A percentile compares a stretch with the other conserved stretches of the same genome.
Conservation (phyloP, 1,284 basidiomycete genomes). For the Papiliotrema laurentii region DNA sequence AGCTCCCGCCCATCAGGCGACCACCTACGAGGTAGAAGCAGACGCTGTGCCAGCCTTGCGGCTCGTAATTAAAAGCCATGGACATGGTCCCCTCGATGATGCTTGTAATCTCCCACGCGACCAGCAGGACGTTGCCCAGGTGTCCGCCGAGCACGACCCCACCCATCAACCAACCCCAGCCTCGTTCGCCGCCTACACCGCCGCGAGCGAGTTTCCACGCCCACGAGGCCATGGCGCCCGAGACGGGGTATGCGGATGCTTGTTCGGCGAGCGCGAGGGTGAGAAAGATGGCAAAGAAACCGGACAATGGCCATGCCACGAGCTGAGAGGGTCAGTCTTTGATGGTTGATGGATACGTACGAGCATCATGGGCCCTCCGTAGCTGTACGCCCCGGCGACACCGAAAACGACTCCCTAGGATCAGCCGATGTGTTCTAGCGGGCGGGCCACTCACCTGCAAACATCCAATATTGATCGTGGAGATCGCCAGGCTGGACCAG, state of each 20-base stretch:
- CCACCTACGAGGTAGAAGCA: conserved; percentile 39
- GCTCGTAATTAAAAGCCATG: conserved; percentile 30
- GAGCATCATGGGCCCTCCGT: conserved; percentile 45
- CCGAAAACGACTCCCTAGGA: conserved; percentile 42
- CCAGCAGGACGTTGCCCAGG: conserved; percentile 40
- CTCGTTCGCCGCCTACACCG: conserved; percentile 42
- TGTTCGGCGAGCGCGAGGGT: conserved; percentile 41
- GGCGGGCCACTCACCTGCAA: conserved; percentile 27
- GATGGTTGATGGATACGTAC: conserved; percentile 14
- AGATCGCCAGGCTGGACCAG: conserved; percentile 44
- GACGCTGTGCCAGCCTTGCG: conserved; percentile 32
- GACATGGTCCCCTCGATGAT: conserved; percentile 40
- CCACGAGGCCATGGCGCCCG: conserved; percentile 48
- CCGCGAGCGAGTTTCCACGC: conserved; percentile 44
- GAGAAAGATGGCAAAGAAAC: conserved; percentile 32
- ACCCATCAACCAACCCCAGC: conserved; percentile 45
- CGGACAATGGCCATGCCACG: conserved; percentile 45
- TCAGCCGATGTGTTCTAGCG: background rate
- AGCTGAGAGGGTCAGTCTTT: conserved; percentile 28
- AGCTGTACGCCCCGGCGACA: conserved; percentile 40
- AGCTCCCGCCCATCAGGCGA: background rate
- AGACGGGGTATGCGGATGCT: conserved; percentile 46
- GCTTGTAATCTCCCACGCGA: conserved; percentile 37
- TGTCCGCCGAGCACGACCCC: conserved; percentile 46
- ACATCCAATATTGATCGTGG: conserved; percentile 41